Conservation (phyloP, 208 protist genomes). For the Tetramitus jugosus region DNA sequence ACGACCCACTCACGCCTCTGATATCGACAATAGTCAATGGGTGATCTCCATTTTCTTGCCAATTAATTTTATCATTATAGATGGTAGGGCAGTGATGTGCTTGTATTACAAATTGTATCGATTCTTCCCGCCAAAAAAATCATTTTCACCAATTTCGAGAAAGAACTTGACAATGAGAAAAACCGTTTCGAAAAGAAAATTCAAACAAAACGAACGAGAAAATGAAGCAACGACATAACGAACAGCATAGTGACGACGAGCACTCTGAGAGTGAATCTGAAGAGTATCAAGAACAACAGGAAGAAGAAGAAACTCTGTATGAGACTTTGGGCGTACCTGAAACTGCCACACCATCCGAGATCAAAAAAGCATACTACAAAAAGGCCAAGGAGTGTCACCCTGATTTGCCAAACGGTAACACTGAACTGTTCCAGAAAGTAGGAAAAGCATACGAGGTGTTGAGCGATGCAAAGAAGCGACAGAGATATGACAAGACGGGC, state of each 20-base stretch:
- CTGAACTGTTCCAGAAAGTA: not conserved
- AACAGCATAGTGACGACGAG: not conserved
- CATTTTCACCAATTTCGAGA: too few species aligned
- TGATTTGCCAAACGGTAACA: not conserved
- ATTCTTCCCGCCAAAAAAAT: too few species aligned
- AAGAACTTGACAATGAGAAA: too few species aligned
- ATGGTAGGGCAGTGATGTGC: too few species aligned
- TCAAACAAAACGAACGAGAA: too few species aligned
- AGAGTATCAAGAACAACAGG: not conserved
- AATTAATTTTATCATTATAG: too few species aligned
- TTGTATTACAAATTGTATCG: too few species aligned
- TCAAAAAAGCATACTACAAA: not conserved
- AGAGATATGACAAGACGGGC: not conserved
- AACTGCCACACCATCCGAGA: not conserved
- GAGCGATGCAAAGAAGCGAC: conserved; percentile 6
- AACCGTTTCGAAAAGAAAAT: too few species aligned
- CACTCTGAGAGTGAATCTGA: not conserved
- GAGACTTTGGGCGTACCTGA: not conserved
- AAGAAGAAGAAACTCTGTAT: conserved; percentile 5
- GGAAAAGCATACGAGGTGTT: conserved; percentile 20
- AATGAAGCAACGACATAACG: too few species aligned
- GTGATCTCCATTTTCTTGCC: too few species aligned
- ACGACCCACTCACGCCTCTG: too few species aligned
- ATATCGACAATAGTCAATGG: too few species aligned
- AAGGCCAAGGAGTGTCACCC: conserved; percentile 4